Evolutionary conservation across 768 basidiomycete genomes (phyloP), one percentile per base, ranked within the genome.

Genomic region (Lactarius psammicola): DNA sequence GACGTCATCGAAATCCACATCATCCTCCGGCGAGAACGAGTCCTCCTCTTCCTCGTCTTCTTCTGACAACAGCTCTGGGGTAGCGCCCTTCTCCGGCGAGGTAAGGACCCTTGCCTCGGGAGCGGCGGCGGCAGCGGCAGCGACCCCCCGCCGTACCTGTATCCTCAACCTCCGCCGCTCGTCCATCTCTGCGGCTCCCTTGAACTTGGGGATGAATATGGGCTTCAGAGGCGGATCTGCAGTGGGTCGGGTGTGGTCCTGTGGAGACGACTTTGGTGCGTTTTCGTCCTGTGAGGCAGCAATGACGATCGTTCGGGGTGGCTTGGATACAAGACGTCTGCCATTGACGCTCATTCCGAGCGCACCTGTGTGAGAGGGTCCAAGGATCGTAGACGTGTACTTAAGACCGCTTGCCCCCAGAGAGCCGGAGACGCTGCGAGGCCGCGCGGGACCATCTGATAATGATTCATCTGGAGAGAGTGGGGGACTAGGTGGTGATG

Each of bases 301-400:
- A 20, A 62, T 11, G 46, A 34, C 38, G 11, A 26, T 49, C 2
- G 33, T 28, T 26, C 42, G 49, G 20, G 28, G 34, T 46, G 46
- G 38, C 36, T 23, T 59, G n/a, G 51, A 57, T 40, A 9, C 63
- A 33, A 56, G 61, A n/a, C 46, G 60, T 23, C 53, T 64, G 0
- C 86, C 94, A 31, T 83, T 78, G 3, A 94, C 88, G 28, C 94
- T 81, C 77, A 95, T 82, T 0, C 95, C 95, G 1, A 89, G 73
- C 0, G 83, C 90, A 4, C 91, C 92, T 0, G 84, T 81, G 30
- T 85, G 81, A 4, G 82, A 82, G 13, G 78, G 79, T 4, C 87
- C 92, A 82, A 95, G 87, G 72, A 97, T 96, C 3, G 95, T 97
- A 71, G 89, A 87, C 7, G 92, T 90, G 75, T 95, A 89, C 72